Evolutionary conservation across 331 rosid genomes (phyloP).

Genomic region (Quercus phellos): DNA sequence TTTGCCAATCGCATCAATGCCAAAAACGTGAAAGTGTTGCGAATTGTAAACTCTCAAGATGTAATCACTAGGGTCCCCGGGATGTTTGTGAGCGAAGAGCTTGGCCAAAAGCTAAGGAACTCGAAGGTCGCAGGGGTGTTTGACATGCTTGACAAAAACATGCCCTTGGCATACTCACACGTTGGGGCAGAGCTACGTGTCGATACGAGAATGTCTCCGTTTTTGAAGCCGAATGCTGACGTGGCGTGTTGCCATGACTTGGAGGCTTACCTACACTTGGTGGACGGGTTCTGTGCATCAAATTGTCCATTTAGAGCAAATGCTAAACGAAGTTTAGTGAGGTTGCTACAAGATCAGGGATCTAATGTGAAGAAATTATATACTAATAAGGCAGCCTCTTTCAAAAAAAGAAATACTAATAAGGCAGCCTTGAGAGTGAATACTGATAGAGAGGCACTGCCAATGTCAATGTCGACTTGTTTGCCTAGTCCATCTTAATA

Average conservation of each 20-base stretch:
- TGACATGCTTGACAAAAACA: slow-evolving; percentile 47
- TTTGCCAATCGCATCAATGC: slow-evolving; percentile 41
- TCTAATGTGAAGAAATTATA: slow-evolving; percentile 77
- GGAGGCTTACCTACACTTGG: slow-evolving; percentile 89
- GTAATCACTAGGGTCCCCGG: slow-evolving; percentile 73
- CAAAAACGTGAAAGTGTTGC: slow-evolving; percentile 55
- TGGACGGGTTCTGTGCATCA: slow-evolving; percentile 84
- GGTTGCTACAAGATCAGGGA: slow-evolving; percentile 65
- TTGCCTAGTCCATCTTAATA: slow-evolving; percentile 71
- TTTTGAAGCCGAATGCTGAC: slow-evolving; percentile 77
- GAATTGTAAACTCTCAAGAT: slow-evolving; percentile 86
- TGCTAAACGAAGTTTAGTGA: slow-evolving; percentile 73
- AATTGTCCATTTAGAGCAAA: slow-evolving; percentile 79
- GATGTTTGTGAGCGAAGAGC: slow-evolving; percentile 42
- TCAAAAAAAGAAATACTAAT: slow-evolving; percentile 30
- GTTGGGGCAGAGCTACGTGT: slow-evolving; percentile 79
- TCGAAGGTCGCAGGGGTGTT: slow-evolving; percentile 31
- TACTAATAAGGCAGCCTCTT: slow-evolving; percentile 52
- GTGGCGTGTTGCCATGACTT: slow-evolving; percentile 86
- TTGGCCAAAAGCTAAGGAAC: slow-evolving; percentile 37
- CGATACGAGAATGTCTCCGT: slow-evolving; percentile 83
- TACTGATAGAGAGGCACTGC: slow-evolving; percentile 30
- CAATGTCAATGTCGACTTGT: slow-evolving; percentile 42
- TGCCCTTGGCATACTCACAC: slow-evolving; percentile 64
- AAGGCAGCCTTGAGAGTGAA: slow-evolving; percentile 59